phyloP scores from a whole-genome alignment of 495 filamentous ascomycete species.

The Collariella sp. region DNA sequence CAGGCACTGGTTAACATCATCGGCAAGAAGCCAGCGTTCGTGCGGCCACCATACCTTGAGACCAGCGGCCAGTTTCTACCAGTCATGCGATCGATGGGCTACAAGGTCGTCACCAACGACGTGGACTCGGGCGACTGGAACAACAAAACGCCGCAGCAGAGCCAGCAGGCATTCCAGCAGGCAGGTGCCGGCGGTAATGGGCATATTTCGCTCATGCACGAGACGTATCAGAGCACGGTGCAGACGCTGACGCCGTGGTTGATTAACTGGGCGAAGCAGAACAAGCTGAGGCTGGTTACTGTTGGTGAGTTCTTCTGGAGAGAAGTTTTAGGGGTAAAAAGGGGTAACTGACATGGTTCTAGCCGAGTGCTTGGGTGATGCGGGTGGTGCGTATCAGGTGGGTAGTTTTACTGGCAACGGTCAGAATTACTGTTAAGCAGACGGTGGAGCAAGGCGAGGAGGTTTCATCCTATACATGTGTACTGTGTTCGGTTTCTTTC shows the following conservation, averaged over 20 bases:
- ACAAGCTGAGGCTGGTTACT: constrained; percentile 44
- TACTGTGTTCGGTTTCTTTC: no score
- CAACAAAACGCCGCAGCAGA: constrained; percentile 35
- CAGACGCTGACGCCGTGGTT: constrained; percentile 43
- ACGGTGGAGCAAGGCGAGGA: no score
- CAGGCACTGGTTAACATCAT: constrained; percentile 45
- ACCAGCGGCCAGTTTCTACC: constrained; percentile 38
- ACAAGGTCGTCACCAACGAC: constrained; percentile 48
- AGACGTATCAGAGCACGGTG: constrained; percentile 42
- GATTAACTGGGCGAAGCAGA: constrained; percentile 45
- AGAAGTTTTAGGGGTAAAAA: background rate
- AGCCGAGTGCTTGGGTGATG: constrained; percentile 46
- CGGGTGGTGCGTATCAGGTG: constrained; percentile 36
- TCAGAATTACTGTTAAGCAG: constrained; percentile 18
- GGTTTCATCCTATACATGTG: no score
- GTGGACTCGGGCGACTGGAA: constrained; percentile 49
- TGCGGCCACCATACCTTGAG: constrained; percentile 46
- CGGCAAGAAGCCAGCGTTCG: constrained; percentile 45
- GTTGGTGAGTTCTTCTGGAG: constrained; percentile 31
- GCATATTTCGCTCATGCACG: constrained; percentile 50
- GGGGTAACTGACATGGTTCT: constrained; percentile 13
- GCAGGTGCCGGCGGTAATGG: constrained; percentile 42
- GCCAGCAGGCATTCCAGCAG: constrained; percentile 34
- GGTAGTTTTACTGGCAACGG: constrained; percentile 30
- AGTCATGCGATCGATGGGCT: constrained; percentile 40